Evolutionary conservation across 768 basidiomycete species (phyloP), one percentile per base, ranked within the genome.

Genomic region (Phlebiopsis gigantea): DNA sequence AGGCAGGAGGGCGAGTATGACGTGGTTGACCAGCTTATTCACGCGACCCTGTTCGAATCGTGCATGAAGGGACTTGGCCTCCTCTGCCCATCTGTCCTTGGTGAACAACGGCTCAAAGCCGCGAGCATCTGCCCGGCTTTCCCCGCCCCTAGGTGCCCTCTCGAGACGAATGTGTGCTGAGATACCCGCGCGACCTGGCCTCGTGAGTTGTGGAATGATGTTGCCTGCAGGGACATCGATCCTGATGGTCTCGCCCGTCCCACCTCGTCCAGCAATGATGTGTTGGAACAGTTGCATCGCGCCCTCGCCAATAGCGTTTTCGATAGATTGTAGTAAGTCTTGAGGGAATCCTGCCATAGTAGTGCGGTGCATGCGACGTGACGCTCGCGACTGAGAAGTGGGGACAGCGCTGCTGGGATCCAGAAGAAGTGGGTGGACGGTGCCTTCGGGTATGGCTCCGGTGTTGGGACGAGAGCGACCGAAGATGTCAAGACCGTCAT

Each of bases 21-120:
- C 74, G 65, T 94, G 90, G 62, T 87, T 87, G 25, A 77, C 74
- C 14, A 97, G 66, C 62, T 83, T 89, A 22, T 71, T 75, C 19
- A 83, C 76, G 19, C 92, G 80, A 56, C 89, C 85, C 10, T 78
- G 69, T 8, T 85, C 81, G 57, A 88, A 87, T 61, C 84, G 84
- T 15, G 89, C 87, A 56, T 93, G 85, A 22, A 90, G 72, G 29
- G 90, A 84, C 65, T 88, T 90, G 58, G 82, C 84, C 69, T 96
- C 94, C 66, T 96, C 93, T 1, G 81, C 74, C 95, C 95, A 98
- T 56, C 95, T 82, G 64, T 92, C 89, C 28, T 86, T 67, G 1
- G 94, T 96, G 9, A 89, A 76, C 54, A 91, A 72, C 1, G 93
- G 92, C 29, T 89, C 85, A 48, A 93, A 85, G 15, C 62, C 61